phyloP scores from a whole-genome alignment of 257 asterid genomes.

The Haberlea rhodopensis region DNA sequence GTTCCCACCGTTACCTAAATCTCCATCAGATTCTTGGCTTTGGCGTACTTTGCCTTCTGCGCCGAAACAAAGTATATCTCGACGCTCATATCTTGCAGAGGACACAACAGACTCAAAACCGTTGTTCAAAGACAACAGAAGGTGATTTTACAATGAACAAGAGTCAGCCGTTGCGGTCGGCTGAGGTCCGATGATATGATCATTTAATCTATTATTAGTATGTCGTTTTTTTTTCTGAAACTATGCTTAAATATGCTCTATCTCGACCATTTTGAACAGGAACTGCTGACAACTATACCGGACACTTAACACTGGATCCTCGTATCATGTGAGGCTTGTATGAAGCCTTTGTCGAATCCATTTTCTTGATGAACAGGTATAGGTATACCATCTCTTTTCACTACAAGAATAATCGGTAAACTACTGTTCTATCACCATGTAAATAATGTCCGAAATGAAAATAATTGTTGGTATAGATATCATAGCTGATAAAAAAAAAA shows the following conservation, averaged over 20 bases:
- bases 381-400: not conserved
- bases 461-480: no score
- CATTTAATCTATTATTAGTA: not conserved
- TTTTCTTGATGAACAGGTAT: not conserved
- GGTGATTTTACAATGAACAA: constrained; percentile 39
- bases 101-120: constrained; percentile 30
- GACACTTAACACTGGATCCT: not conserved
- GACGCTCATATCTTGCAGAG: constrained; percentile 25
- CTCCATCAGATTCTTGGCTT: constrained; percentile 94
- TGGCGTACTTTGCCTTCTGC: constrained; percentile 74
- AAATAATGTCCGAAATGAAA: not conserved
- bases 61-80: constrained; percentile 36
- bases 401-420: not conserved
- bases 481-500: not conserved
- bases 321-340: not conserved
- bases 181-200: constrained; percentile 33
- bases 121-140: constrained; percentile 31
- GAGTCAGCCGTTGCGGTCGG: constrained; percentile 28
- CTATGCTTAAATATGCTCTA: not conserved
- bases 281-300: not conserved
- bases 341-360: not conserved
- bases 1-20: constrained; percentile 69
- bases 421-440: not conserved
- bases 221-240: not conserved
- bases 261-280: not conserved